These are phyloP conservation scores for Candida sakaeoensis DNA, from an alignment of 805 yeast genomes.

Conservation along the genomic window DNA sequence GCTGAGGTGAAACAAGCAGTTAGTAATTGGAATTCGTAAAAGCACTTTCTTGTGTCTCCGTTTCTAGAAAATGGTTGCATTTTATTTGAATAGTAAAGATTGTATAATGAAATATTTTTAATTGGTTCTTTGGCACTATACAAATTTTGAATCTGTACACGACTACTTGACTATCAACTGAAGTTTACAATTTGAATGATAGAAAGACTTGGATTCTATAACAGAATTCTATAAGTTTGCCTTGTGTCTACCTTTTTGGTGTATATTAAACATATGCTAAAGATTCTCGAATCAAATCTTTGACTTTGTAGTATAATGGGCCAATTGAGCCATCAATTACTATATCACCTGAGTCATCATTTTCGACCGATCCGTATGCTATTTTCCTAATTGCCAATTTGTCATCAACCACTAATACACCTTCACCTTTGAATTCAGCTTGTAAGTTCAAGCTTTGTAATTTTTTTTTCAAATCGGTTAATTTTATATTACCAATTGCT, in stretches of 20 bases:
- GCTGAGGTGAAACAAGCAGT: constrained; percentile 44
- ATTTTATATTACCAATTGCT: constrained; percentile 83
- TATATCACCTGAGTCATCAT: constrained; percentile 72
- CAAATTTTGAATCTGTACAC: neutral
- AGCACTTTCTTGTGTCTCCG: constrained; percentile 47
- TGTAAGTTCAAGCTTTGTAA: constrained; percentile 55
- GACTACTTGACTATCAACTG: constrained; percentile 3
- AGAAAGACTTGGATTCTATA: too few species aligned
- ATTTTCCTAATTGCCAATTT: constrained; percentile 71
- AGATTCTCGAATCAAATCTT: constrained; percentile 67
- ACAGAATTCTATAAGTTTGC: too few species aligned
- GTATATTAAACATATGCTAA: constrained; percentile 57
- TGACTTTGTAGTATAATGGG: constrained; percentile 71
- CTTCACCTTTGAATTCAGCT: constrained; percentile 92
- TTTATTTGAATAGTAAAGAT: neutral
- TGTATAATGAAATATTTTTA: constrained; percentile 9
- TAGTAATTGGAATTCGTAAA: constrained; percentile 44
- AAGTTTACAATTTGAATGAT: too few species aligned
- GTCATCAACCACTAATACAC: constrained; percentile 82
- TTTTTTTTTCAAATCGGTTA: constrained; percentile 72
- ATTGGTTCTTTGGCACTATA: constrained; percentile 8
- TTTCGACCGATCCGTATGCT: constrained; percentile 30
- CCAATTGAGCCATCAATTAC: constrained; percentile 80
- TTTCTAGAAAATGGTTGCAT: constrained; percentile 48
- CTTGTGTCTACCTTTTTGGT: too few species aligned